Base-by-base conservation (phyloP, 2,329 filamentous ascomycete species). In the Ophiostoma ips region DNA sequence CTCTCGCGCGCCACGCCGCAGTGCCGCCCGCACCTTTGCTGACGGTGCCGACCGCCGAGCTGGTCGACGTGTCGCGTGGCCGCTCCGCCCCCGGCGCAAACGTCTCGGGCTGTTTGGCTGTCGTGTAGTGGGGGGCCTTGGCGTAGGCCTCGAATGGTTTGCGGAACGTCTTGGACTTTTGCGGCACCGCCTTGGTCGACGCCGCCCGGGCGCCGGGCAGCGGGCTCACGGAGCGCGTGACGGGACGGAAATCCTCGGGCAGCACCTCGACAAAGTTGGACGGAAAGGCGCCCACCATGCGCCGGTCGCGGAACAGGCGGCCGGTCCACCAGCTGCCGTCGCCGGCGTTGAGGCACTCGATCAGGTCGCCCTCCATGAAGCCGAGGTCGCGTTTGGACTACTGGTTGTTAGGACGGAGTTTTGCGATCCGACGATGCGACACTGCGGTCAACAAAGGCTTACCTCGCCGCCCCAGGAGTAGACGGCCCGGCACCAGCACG, bases 321-420 rank as follows among this genome's bases (percentile, higher is more conserved):
- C 92, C 92, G 68, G 89, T 95, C 92, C 92, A 98, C 92, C 92
- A 98, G 44, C 87, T 89, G 48, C 92, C 92, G 68, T 98, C 92
- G 55, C 92, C 92, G 18, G 92, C 92, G 64, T 98, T 98, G 49
- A 98, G 74, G 62, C 90, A 95, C 76, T 98, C 92, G 64, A 98
- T 98, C 57, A 98, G 68, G 67, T 98, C 92, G 56, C 92, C 92
- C 66, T 98, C 92, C 58, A 98, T 84, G 66, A 98, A 98, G 15
- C 92, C 92, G 52, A 98, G 75, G 63, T 98, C 92, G 64, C 84
- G 81, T 71, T 94, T 94, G 21, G 84, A 90, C 81, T 84, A 53
- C 12, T 1, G 46, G 40, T 48, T 24, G 31, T 47, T 49, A 49
- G 51, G n/a, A n/a, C n/a, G n/a, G n/a, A n/a, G n/a, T n/a, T n/a